Evolutionary conservation across 1,139 yeast species (phyloP).

Genomic region (Taiozyma sp.): DNA sequence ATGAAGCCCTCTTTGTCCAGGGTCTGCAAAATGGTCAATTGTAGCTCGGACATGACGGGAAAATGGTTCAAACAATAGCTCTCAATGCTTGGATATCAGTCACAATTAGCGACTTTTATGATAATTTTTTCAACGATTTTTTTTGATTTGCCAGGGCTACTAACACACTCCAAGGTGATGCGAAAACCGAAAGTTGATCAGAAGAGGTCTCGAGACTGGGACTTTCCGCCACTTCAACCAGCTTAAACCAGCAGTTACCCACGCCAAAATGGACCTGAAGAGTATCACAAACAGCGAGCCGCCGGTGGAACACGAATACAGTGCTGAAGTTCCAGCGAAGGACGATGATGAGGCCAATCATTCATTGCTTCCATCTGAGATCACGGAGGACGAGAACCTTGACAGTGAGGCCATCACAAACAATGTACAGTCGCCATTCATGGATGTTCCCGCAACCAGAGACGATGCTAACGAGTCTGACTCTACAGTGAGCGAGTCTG

Average conservation of each 20-base stretch:
- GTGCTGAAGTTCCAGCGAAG: background rate
- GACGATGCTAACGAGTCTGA: conserved; percentile 1
- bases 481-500: conserved; percentile 5
- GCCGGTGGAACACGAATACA: background rate
- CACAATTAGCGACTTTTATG: background rate
- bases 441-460: background rate
- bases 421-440: background rate
- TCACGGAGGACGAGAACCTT: background rate
- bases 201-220: background rate
- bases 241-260: background rate
- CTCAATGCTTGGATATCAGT: background rate
- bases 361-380: background rate
- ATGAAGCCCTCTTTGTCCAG: conserved; percentile 58
- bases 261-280: background rate
- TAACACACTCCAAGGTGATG: background rate
- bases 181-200: background rate
- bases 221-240: background rate
- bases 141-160: background rate
- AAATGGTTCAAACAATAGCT: background rate
- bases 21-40: conserved; percentile 46
- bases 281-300: background rate
- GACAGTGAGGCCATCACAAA: background rate
- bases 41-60: conserved; percentile 30
- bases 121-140: background rate
- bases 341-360: background rate